These are phyloP conservation scores for Infundibulicybe gibba DNA, from an alignment of 768 basidiomycete species.

Conservation along the genomic window DNA sequence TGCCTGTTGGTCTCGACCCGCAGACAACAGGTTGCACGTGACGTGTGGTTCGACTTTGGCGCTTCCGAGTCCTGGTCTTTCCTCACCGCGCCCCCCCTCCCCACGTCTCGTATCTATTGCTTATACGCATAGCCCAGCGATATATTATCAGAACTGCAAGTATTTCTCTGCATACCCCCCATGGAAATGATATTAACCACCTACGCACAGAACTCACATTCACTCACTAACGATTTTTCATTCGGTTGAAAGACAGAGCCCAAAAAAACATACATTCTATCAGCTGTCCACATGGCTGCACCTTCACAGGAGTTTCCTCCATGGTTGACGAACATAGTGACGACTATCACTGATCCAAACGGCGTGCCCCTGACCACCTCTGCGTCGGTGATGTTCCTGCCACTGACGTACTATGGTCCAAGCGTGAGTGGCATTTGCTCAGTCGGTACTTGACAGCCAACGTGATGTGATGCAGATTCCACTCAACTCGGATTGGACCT, in stretches of 20 bases:
- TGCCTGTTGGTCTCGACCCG: too few species aligned
- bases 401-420: constrained; percentile 81
- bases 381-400: constrained; percentile 56
- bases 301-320: constrained; percentile 68
- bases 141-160: too few species aligned
- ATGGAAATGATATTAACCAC: too few species aligned
- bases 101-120: too few species aligned
- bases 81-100: too few species aligned
- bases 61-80: too few species aligned
- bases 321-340: constrained; percentile 62
- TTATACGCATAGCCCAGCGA: too few species aligned
- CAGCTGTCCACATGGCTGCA: constrained; percentile 40
- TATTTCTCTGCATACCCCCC: too few species aligned
- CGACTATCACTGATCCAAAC: constrained; percentile 47
- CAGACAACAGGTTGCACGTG: too few species aligned
- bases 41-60: too few species aligned
- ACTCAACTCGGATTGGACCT: constrained; percentile 66
- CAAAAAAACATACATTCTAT: constrained; percentile 7
- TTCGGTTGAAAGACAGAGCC: constrained; percentile 9
- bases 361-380: constrained; percentile 55
- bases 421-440: constrained; percentile 49
- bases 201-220: constrained; percentile 27
- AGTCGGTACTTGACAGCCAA: neutral
- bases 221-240: constrained; percentile 39
- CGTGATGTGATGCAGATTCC: constrained; percentile 54